Percentiles rank a stretch among this genome's conserved stretches.
Conservation (phyloP, 1,139 yeast species). For the Candida tropicalis region DNA sequence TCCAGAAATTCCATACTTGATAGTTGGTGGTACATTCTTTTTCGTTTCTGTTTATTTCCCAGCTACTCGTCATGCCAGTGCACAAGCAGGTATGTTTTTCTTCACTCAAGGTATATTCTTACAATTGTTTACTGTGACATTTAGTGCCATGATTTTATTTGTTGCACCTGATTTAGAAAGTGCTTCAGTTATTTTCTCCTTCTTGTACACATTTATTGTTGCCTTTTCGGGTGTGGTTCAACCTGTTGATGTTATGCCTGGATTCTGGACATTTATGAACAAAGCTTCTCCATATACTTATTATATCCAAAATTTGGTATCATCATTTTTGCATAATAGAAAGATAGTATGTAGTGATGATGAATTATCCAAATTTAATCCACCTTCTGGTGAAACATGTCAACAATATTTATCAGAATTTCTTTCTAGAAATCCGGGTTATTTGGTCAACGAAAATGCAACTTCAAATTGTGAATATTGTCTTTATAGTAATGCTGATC, state of each 20-base stretch:
- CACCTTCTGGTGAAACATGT: slow-evolving; percentile 66
- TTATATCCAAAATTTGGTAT: slow-evolving; percentile 59
- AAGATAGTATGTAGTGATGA: slow-evolving; percentile 52
- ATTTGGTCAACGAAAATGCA: slow-evolving; percentile 53
- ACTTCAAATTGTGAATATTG: slow-evolving; percentile 64
- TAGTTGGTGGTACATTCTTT: slow-evolving; percentile 53
- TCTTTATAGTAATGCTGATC: slow-evolving; percentile 53
- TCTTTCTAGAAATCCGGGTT: slow-evolving; percentile 43
- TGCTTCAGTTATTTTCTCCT: slow-evolving; percentile 58
- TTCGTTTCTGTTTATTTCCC: slow-evolving; percentile 63
- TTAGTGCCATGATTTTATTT: slow-evolving; percentile 57
- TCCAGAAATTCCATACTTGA: slow-evolving; percentile 58
- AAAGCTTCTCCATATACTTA: slow-evolving; percentile 72
- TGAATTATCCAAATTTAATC: slow-evolving; percentile 55
- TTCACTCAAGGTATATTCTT: slow-evolving; percentile 55
- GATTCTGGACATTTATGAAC: slow-evolving; percentile 69
- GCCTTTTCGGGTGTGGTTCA: slow-evolving; percentile 68
- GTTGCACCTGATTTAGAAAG: slow-evolving; percentile 65
- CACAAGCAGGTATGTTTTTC: slow-evolving; percentile 55
- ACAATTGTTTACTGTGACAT: slow-evolving; percentile 55
- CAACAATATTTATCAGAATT: slow-evolving; percentile 44
- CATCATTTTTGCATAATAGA: slow-evolving; percentile 55
- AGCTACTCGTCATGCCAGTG: slow-evolving; percentile 33
- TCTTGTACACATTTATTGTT: slow-evolving; percentile 55
- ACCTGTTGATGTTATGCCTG: slow-evolving; percentile 59